Conservation (phyloP, 2,329 filamentous ascomycete species). For the Ophiostoma perfectum region DNA sequence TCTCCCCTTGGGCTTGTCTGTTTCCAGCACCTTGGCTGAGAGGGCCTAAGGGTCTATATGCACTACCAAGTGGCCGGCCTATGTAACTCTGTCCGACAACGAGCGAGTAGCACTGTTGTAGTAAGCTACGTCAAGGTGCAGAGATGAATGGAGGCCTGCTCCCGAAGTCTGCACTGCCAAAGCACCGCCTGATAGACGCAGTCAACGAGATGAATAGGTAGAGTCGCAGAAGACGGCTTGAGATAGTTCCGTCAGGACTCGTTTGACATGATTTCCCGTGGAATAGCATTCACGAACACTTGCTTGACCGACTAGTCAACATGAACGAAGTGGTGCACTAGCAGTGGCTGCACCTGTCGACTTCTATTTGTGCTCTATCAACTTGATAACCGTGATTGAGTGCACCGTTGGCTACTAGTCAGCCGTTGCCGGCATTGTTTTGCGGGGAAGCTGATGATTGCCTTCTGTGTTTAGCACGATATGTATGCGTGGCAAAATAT, state of each 20-base stretch:
- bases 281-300: not conserved
- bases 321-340: no score
- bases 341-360: no score
- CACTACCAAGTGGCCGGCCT: not conserved
- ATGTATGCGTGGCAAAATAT: no score
- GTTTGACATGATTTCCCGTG: not conserved
- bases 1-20: not conserved
- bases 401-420: not conserved
- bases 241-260: not conserved
- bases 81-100: not conserved
- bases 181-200: no score
- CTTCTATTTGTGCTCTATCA: not conserved
- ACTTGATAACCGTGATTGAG: not conserved
- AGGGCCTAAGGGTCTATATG: no score
- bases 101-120: not conserved
- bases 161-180: no score
- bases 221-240: not conserved
- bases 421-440: not conserved
- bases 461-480: not conserved
- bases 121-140: not conserved
- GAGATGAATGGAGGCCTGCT: no score
- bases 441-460: not conserved
- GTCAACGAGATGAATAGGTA: no score
- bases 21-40: not conserved
- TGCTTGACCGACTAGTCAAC: not conserved